A percentile compares a stretch with the other conserved stretches of the same genome.
These are phyloP conservation scores for Isatis tinctoria DNA, from an alignment of 345 rosid genomes.

Conservation along the genomic window DNA sequence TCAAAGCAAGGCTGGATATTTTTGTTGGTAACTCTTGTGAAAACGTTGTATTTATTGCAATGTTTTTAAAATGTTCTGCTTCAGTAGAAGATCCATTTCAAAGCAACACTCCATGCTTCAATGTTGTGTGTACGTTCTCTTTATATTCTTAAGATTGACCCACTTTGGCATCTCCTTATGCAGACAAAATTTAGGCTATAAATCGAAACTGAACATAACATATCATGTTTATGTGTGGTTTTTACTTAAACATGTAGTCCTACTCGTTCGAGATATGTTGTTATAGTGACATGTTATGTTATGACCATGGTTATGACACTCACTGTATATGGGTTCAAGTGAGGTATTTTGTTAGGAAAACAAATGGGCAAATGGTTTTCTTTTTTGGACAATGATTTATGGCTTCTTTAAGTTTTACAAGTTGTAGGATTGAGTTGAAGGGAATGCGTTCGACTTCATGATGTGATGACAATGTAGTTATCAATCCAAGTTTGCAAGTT, in stretches of 20 bases:
- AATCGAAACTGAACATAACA: slow-evolving; percentile 12
- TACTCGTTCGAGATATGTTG: slow-evolving; percentile 6
- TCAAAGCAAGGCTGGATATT: slow-evolving; percentile 16
- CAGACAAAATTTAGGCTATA: slow-evolving; percentile 8
- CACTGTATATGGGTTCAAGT: background rate
- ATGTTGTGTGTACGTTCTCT: slow-evolving; percentile 4
- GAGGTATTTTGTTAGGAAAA: background rate
- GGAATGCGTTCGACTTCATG: background rate
- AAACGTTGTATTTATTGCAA: slow-evolving; percentile 10
- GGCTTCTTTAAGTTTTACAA: background rate
- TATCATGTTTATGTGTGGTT: slow-evolving; percentile 17
- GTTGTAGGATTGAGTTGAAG: background rate
- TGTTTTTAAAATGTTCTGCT: slow-evolving; percentile 13
- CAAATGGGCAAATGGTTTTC: background rate
- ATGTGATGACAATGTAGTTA: slow-evolving; percentile 12
- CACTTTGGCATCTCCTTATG: slow-evolving; percentile 13
- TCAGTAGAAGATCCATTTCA: slow-evolving; percentile 1
- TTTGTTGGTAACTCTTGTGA: slow-evolving; percentile 3
- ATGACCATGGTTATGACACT: too few relatives aligned
- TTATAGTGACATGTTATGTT: background rate
- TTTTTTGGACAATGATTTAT: background rate
- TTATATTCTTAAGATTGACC: slow-evolving; percentile 1
- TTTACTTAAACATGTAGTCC: slow-evolving; percentile 15
- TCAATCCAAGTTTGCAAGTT: slow-evolving; percentile 24
- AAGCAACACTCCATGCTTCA: slow-evolving; percentile 20